Percentiles rank a stretch among this genome's conserved stretches.
Evolutionary conservation across 257 asterid species (phyloP).

Genomic region (Prunella vulgaris): DNA sequence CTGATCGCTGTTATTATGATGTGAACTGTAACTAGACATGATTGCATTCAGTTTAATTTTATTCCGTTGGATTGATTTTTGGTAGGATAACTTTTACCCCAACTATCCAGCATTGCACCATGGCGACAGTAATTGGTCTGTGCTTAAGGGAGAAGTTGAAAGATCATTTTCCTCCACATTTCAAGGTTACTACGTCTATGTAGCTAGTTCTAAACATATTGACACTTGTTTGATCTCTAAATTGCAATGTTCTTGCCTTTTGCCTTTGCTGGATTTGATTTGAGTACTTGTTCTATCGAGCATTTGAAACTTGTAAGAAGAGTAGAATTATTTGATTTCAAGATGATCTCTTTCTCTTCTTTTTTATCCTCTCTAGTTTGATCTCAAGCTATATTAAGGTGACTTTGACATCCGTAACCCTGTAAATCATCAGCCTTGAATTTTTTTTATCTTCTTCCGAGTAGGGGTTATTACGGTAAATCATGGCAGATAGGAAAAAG

Average conservation of each 20-base stretch:
- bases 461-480: not conserved
- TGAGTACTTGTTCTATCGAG: not conserved
- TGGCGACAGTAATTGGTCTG: slow-evolving; percentile 87
- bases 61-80: not conserved
- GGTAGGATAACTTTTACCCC: slow-evolving; percentile 90
- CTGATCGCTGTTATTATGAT: not conserved
- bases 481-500: not conserved
- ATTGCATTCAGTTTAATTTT: not conserved
- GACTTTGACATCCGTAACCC: not conserved
- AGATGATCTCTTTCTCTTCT: not conserved
- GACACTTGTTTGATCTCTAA: not conserved
- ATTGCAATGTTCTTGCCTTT: not conserved
- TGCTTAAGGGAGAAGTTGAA: slow-evolving; percentile 82
- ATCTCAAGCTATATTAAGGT: not conserved
- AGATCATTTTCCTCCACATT: slow-evolving; percentile 73
- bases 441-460: not conserved
- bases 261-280: not conserved
- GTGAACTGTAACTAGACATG: not conserved
- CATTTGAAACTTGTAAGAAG: slow-evolving; percentile 7
- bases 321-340: too few relatives aligned
- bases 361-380: not conserved
- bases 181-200: slow-evolving; percentile 47
- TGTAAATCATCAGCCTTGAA: not conserved
- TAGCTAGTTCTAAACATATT: too few relatives aligned
- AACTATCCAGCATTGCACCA: slow-evolving; percentile 92